Conservation (phyloP, 257 asterid genomes). For the Solanum habrochaites region DNA sequence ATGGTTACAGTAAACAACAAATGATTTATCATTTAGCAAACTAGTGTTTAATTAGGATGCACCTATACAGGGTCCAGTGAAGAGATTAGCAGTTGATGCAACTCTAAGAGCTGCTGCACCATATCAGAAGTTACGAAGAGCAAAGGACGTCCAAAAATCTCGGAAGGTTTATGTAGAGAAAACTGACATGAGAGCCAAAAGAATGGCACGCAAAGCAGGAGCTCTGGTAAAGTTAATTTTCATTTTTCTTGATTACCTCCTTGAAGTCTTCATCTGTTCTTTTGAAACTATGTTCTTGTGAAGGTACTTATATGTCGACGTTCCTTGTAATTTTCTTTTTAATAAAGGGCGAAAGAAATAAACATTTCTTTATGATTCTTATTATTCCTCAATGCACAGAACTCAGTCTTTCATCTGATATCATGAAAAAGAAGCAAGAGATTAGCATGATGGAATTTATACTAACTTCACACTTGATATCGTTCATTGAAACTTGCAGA, state of each 20-base stretch:
- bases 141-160: conserved; percentile 54
- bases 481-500: not conserved
- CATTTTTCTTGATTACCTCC: not conserved
- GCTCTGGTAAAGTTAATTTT: conserved; percentile 62
- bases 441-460: not conserved
- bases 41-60: not conserved
- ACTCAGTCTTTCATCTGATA: not conserved
- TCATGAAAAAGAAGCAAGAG: not conserved
- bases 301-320: not conserved
- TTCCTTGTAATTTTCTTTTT: not conserved
- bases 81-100: conserved; percentile 98
- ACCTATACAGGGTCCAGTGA: conserved; percentile 79
- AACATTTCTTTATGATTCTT: not conserved
- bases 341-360: not conserved
- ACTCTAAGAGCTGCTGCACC: conserved; percentile 99
- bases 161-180: conserved; percentile 86
- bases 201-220: conserved; percentile 99
- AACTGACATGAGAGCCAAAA: conserved; percentile 94
- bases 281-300: conserved; percentile 1
- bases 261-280: not conserved
- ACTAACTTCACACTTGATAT: not conserved
- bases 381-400: not conserved
- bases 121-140: conserved; percentile 90
- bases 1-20: not conserved
- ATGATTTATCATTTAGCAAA: not conserved